Percentiles rank a stretch among this genome's conserved stretches.
Conservation (phyloP, 2,329 filamentous ascomycete genomes). For the Ophiocordyceps polyrhachis-furcata region DNA sequence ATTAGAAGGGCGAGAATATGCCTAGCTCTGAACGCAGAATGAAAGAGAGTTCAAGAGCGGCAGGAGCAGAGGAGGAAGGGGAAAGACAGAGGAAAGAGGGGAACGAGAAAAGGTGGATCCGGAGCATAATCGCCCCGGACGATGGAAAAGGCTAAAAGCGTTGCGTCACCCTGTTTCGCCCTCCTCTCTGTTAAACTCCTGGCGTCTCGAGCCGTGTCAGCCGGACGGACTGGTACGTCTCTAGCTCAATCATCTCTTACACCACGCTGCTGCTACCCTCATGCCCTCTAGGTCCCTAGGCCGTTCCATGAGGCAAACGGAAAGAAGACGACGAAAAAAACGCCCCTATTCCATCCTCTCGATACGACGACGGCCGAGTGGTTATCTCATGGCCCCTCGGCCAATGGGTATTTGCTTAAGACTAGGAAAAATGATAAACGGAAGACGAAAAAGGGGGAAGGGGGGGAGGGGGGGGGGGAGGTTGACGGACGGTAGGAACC, state of each 20-base stretch:
- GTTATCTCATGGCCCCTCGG: neutral
- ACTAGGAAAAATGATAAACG: conserved; percentile 1
- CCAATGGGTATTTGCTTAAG: neutral
- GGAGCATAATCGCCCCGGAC: neutral
- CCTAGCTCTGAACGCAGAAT: neutral
- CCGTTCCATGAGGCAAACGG: neutral
- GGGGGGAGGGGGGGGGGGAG: no score
- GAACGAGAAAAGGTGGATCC: neutral
- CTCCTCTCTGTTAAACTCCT: neutral
- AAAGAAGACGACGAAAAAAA: neutral
- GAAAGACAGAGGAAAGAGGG: neutral
- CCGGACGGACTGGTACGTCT: no score
- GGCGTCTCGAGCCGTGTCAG: neutral
- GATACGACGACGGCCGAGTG: no score
- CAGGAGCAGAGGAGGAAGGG: no score
- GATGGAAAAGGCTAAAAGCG: neutral
- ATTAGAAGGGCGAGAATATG: no score
- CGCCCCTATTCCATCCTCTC: neutral
- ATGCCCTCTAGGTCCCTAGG: no score
- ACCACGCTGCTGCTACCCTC: neutral
- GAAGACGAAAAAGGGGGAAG: no score
- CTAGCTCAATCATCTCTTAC: neutral
- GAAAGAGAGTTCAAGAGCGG: neutral
- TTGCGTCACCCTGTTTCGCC: neutral
- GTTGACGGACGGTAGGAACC: no score